Percentiles rank a stretch among this genome's conserved stretches.
Evolutionary conservation across 2,329 filamentous ascomycete genomes (phyloP).

Genomic region (Diaporthe longicolla): DNA sequence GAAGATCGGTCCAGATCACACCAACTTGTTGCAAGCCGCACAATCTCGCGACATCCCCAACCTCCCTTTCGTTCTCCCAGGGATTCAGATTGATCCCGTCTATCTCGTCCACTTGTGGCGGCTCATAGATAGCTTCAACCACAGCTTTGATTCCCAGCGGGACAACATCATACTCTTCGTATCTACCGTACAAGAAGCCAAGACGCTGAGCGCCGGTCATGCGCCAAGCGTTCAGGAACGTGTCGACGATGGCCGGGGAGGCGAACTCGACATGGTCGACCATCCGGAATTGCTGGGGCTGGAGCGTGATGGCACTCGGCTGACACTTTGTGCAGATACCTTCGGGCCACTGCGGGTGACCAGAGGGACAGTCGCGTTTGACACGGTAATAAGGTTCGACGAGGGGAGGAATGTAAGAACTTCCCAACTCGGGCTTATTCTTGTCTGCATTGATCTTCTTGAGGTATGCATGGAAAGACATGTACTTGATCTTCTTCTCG

Average conservation of each 20-base stretch:
- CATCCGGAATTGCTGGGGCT: slow-evolving; percentile 95
- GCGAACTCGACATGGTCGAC: slow-evolving; percentile 99
- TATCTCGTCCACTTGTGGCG: slow-evolving; percentile 88
- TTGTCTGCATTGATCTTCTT: slow-evolving; percentile 96
- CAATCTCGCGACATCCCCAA: slow-evolving; percentile 83
- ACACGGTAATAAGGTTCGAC: slow-evolving; percentile 95
- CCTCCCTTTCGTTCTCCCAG: slow-evolving; percentile 87
- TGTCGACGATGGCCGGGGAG: slow-evolving; percentile 85
- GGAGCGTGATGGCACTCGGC: slow-evolving; percentile 94
- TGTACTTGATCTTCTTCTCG: slow-evolving; percentile 98
- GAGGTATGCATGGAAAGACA: slow-evolving; percentile 94
- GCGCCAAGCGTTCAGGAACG: slow-evolving; percentile 93
- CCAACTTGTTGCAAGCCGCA: slow-evolving; percentile 92
- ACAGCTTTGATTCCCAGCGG: slow-evolving; percentile 95
- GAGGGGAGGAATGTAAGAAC: slow-evolving; percentile 95
- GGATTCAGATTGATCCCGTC: slow-evolving; percentile 89
- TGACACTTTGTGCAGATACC: slow-evolving; percentile 99
- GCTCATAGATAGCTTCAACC: slow-evolving; percentile 97
- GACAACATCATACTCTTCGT: slow-evolving; percentile 91
- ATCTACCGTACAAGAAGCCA: slow-evolving; percentile 92
- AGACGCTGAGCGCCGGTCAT: slow-evolving; percentile 86
- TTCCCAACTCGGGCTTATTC: slow-evolving; percentile 94
- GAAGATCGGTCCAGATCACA: slow-evolving; percentile 93
- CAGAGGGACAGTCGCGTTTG: slow-evolving; percentile 88
- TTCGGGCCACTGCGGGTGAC: slow-evolving; percentile 93